Evolutionary conservation across 2,329 filamentous ascomycete species (phyloP).

Genomic region (Exophiala aquamarina): DNA sequence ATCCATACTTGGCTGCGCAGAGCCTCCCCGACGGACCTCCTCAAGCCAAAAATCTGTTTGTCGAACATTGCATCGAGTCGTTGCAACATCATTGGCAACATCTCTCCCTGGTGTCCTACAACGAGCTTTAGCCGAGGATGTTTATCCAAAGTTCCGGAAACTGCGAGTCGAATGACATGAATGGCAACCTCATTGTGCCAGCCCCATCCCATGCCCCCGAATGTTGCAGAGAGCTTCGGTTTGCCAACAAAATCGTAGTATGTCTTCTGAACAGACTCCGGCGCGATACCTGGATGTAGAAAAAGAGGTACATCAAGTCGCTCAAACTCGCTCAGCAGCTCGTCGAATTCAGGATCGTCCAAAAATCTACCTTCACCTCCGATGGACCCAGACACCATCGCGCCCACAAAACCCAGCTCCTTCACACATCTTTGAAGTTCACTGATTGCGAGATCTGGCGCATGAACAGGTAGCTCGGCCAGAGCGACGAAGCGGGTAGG

Average conservation of each 20-base stretch:
- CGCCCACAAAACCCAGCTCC: constrained; percentile 49
- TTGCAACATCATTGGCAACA: constrained; percentile 53
- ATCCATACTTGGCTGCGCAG: too few species aligned
- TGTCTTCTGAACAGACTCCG: constrained; percentile 32
- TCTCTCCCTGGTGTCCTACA: constrained; percentile 53
- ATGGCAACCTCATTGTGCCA: constrained; percentile 39
- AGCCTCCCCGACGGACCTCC: too few species aligned
- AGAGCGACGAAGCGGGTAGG: constrained; percentile 42
- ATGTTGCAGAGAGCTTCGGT: constrained; percentile 14
- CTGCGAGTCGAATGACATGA: constrained; percentile 46
- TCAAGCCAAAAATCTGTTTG: too few species aligned
- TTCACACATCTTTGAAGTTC: constrained; percentile 42
- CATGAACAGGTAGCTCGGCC: constrained; percentile 42
- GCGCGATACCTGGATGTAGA: constrained; percentile 49
- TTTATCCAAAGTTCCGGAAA: constrained; percentile 55
- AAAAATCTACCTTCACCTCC: constrained; percentile 40
- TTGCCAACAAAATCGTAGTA: constrained; percentile 14
- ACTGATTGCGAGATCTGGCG: constrained; percentile 36
- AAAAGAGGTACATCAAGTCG: constrained; percentile 53
- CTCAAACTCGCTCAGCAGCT: constrained; percentile 42
- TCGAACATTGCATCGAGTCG: too few species aligned
- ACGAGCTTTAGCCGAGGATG: constrained; percentile 56
- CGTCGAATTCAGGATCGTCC: constrained; percentile 44
- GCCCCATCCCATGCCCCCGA: constrained; percentile 33
- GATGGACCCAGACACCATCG: constrained; percentile 44